Conservation (phyloP, 2,329 filamentous ascomycete species). For the Exophiala dermatitidis region DNA sequence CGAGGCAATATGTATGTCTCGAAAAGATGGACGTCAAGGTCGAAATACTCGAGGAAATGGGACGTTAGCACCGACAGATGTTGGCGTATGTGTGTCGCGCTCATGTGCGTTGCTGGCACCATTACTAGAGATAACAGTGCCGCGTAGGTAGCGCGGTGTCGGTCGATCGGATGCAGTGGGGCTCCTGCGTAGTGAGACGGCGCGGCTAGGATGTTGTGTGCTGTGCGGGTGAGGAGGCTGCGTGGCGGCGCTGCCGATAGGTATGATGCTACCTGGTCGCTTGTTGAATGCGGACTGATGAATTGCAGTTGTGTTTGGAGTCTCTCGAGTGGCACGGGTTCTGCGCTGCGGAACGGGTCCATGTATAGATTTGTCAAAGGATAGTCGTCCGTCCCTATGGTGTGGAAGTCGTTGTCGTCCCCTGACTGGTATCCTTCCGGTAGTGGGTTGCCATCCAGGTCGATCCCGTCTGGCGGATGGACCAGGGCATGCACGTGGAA, state of each 20-base stretch:
- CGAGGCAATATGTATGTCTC: slow-evolving; percentile 60
- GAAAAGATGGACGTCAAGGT: slow-evolving; percentile 65
- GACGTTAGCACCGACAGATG: slow-evolving; percentile 59
- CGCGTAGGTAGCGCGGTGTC: slow-evolving; percentile 60
- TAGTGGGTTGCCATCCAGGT: slow-evolving; percentile 49
- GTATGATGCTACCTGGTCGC: slow-evolving; percentile 42
- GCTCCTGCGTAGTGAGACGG: slow-evolving; percentile 47
- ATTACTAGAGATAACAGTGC: slow-evolving; percentile 64
- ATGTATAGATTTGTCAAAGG: slow-evolving; percentile 56
- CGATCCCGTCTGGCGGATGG: slow-evolving; percentile 49
- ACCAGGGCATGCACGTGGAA: slow-evolving; percentile 80
- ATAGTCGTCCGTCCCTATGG: slow-evolving; percentile 5
- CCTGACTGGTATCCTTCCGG: slow-evolving; percentile 8
- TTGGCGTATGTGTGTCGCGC: slow-evolving; percentile 48
- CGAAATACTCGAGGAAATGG: slow-evolving; percentile 57
- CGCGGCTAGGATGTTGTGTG: slow-evolving; percentile 72
- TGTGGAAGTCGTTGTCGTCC: slow-evolving; percentile 23
- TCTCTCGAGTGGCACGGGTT: slow-evolving; percentile 56
- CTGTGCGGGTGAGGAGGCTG: slow-evolving; percentile 66
- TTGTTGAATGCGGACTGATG: slow-evolving; percentile 33
- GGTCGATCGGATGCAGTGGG: slow-evolving; percentile 42
- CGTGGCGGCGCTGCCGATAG: slow-evolving; percentile 58
- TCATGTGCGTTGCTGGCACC: slow-evolving; percentile 39
- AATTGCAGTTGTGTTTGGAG: slow-evolving; percentile 56
- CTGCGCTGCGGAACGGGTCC: slow-evolving; percentile 66